Percentiles rank a stretch among this genome's conserved stretches.
Conservation (phyloP, 805 yeast species). For the Candida xiaguanensis region DNA sequence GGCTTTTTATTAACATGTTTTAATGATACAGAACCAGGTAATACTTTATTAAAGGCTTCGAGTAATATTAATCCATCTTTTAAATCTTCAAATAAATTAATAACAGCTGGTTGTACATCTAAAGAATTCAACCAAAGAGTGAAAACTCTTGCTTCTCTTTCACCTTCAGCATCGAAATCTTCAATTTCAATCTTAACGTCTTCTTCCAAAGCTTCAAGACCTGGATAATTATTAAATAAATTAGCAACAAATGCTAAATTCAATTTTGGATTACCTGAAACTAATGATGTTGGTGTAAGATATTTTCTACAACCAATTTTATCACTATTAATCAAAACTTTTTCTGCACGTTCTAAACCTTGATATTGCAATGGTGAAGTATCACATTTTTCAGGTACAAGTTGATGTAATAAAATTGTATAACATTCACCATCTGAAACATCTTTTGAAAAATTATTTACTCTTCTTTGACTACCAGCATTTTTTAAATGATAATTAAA, state of each 20-base stretch:
- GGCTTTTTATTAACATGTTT: conserved; percentile 83
- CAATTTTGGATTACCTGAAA: conserved; percentile 94
- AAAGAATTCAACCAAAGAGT: conserved; percentile 95
- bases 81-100: conserved; percentile 86
- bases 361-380: conserved; percentile 74
- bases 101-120: conserved; percentile 94
- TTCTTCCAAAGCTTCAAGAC: conserved; percentile 92
- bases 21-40: conserved; percentile 85
- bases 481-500: conserved; percentile 93
- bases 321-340: conserved; percentile 82
- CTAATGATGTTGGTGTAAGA: conserved; percentile 87
- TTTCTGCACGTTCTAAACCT: conserved; percentile 83
- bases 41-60: conserved; percentile 93
- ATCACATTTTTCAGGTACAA: conserved; percentile 80
- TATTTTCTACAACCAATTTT: conserved; percentile 90
- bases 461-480: conserved; percentile 86
- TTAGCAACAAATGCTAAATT: conserved; percentile 97
- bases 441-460: conserved; percentile 80
- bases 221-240: conserved; percentile 93
- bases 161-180: conserved; percentile 99
- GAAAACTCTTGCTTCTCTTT: conserved; percentile 97
- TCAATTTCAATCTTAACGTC: conserved; percentile 89
- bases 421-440: conserved; percentile 95
- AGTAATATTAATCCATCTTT: conserved; percentile 86
- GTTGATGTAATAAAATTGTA: conserved; percentile 82